Percentiles rank a stretch among this genome's conserved stretches.
These are phyloP conservation scores for Primulina tabacum DNA, from an alignment of 257 asterid species.

Conservation along the genomic window DNA sequence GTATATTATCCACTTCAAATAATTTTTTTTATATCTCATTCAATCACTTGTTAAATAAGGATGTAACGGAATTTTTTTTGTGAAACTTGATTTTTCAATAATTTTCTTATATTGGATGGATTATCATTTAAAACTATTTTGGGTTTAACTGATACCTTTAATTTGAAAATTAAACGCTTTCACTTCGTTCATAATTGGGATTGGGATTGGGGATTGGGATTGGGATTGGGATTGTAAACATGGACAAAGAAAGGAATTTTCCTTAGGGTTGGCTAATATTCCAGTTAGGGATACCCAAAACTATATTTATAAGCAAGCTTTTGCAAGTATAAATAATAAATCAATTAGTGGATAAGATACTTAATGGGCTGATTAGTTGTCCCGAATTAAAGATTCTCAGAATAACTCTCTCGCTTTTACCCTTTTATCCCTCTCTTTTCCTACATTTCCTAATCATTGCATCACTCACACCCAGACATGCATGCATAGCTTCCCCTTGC, in stretches of 20 bases:
- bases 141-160: too few species aligned
- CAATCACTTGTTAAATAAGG: too few species aligned
- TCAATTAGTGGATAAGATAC: too few species aligned
- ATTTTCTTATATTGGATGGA: too few species aligned
- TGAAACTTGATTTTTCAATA: too few species aligned
- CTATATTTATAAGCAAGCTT: background rate
- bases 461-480: slow-evolving; percentile 24
- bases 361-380: background rate
- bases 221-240: background rate
- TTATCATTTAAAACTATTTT: too few species aligned
- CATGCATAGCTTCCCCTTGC: slow-evolving; percentile 18
- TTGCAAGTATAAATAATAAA: background rate
- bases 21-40: too few species aligned
- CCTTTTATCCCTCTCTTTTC: slow-evolving; percentile 16
- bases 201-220: too few species aligned
- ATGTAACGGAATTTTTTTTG: too few species aligned
- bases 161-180: background rate
- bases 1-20: too few species aligned
- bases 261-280: background rate
- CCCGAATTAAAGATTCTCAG: slow-evolving; percentile 27
- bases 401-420: slow-evolving; percentile 23
- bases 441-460: slow-evolving; percentile 33
- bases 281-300: slow-evolving; percentile 1
- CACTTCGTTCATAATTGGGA: background rate
- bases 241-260: background rate